Conservation (phyloP, 2,329 filamentous ascomycete genomes). For the Orbilia brochopaga region DNA sequence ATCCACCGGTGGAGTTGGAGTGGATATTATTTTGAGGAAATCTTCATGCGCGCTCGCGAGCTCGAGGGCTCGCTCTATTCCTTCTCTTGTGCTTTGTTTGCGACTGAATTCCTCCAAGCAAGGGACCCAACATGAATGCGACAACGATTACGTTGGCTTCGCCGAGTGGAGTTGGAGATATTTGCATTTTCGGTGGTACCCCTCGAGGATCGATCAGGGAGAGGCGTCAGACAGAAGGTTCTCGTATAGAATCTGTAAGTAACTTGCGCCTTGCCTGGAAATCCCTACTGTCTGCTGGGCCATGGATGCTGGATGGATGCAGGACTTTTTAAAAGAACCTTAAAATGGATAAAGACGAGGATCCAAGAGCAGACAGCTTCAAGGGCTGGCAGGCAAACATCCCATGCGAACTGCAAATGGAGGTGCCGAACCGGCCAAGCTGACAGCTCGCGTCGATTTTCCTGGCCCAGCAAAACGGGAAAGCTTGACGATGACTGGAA, state of each 20-base stretch:
- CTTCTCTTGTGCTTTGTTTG: neutral
- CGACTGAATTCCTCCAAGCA: neutral
- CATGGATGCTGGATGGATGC: neutral
- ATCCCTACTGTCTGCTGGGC: neutral
- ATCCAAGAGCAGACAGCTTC: neutral
- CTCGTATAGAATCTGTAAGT: neutral
- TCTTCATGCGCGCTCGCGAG: constrained; percentile 40
- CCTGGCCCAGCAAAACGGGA: constrained; percentile 39
- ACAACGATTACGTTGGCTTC: constrained; percentile 1
- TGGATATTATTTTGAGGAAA: constrained; percentile 15
- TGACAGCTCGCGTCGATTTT: neutral
- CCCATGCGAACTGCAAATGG: neutral
- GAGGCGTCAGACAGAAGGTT: neutral
- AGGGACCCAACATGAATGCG: neutral
- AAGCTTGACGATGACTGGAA: no score
- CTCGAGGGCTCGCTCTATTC: constrained; percentile 23
- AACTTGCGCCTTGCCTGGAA: neutral
- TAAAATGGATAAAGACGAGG: constrained; percentile 2
- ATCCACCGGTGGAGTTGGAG: constrained; percentile 29
- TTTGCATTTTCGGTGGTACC: neutral
- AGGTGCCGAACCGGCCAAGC: no score
- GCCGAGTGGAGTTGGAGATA: neutral
- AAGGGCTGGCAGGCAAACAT: neutral
- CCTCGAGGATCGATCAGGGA: neutral
- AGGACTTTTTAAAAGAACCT: constrained; percentile 1